Evolutionary conservation across 2,329 filamentous ascomycete species (phyloP).

Genomic region (Trichoderma cornu-damae): DNA sequence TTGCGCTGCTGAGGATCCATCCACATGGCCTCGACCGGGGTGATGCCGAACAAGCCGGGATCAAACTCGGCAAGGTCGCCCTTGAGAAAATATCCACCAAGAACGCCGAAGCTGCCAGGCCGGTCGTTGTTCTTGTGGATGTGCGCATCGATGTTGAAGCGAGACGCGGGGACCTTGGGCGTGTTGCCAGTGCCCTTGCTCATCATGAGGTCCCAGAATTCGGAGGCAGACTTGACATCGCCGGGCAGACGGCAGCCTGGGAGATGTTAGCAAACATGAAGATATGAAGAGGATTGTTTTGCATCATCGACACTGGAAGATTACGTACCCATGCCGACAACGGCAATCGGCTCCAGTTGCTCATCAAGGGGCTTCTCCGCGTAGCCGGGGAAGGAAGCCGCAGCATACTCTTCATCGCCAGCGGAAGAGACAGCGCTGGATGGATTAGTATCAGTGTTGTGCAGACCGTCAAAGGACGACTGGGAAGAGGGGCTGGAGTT

Average conservation of each 20-base stretch:
- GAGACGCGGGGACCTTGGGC: slow-evolving; percentile 20
- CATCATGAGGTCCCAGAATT: slow-evolving; percentile 21
- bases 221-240: slow-evolving; percentile 15
- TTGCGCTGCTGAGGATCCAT: slow-evolving; percentile 41
- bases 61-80: slow-evolving; percentile 33
- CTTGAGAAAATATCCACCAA: slow-evolving; percentile 28
- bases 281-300: too few relatives aligned
- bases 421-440: background rate
- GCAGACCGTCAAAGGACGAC: slow-evolving; percentile 7
- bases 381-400: slow-evolving; percentile 18
- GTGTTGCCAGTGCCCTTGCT: slow-evolving; percentile 2
- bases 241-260: slow-evolving; percentile 22
- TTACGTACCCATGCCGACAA: slow-evolving; percentile 21
- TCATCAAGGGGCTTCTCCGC: slow-evolving; percentile 20
- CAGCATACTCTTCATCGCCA: slow-evolving; percentile 14
- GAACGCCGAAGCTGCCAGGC: slow-evolving; percentile 21
- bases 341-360: slow-evolving; percentile 21
- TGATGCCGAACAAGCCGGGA: slow-evolving; percentile 37
- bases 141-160: slow-evolving; percentile 26
- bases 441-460: background rate
- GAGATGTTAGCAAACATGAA: background rate
- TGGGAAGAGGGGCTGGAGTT: slow-evolving; percentile 1
- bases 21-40: slow-evolving; percentile 34
- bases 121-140: slow-evolving; percentile 33
- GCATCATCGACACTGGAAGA: background rate